Percentiles rank a stretch among this genome's conserved stretches.
These are phyloP conservation scores for Fusarium nurragi DNA, from an alignment of 2,329 filamentous ascomycete species.

Conservation along the genomic window DNA sequence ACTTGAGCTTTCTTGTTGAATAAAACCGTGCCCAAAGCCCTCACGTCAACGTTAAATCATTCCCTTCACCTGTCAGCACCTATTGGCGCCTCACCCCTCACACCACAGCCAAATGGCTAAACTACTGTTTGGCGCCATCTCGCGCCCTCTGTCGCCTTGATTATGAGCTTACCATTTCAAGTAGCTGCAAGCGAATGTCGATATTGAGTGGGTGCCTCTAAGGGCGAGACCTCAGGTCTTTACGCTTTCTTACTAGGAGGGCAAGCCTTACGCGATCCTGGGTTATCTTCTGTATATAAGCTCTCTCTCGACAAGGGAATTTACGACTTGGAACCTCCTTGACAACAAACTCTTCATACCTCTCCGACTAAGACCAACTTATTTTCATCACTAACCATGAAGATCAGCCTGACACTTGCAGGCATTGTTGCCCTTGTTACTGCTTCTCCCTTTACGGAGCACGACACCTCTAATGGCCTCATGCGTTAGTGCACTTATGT, in stretches of 20 bases:
- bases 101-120: slow-evolving; percentile 4
- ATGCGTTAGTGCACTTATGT: slow-evolving; percentile 1
- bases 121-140: slow-evolving; percentile 9
- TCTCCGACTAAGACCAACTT: not conserved
- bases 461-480: slow-evolving; percentile 4
- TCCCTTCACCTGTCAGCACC: not conserved
- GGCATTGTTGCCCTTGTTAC: slow-evolving; percentile 10
- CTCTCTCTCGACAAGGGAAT: not conserved
- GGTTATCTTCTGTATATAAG: not conserved
- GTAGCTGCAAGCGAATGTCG: slow-evolving; percentile 3
- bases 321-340: not conserved
- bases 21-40: not conserved
- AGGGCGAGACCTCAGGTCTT: not conserved
- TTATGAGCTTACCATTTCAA: slow-evolving; percentile 5
- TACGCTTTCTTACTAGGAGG: not conserved
- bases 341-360: not conserved
- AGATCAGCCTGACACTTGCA: slow-evolving; percentile 7
- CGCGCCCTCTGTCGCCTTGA: not conserved
- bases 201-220: not conserved
- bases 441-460: slow-evolving; percentile 23
- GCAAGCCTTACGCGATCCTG: not conserved
- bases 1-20: too few species aligned
- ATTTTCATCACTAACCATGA: slow-evolving; percentile 5
- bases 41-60: slow-evolving; percentile 20
- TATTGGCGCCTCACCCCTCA: slow-evolving; percentile 6